Conservation (phyloP, 805 yeast genomes). For the Myxozyma lipomycoides region DNA sequence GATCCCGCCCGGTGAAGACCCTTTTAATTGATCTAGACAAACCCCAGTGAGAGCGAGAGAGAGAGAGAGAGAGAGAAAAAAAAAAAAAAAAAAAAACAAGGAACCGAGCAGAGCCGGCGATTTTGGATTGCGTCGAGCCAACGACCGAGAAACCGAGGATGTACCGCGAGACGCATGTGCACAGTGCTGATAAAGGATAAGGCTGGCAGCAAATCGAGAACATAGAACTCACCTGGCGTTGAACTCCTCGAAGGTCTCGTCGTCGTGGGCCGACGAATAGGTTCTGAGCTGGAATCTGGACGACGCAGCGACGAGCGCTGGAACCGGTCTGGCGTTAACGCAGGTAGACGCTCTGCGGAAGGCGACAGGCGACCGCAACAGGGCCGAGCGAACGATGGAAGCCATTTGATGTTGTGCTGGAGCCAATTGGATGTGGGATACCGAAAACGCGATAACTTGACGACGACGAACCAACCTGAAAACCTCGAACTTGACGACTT, state of each 20-base stretch:
- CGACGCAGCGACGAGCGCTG: slow-evolving; percentile 27
- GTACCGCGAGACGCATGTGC: too few relatives aligned
- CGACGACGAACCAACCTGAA: too few relatives aligned
- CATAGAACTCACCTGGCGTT: slow-evolving; percentile 57
- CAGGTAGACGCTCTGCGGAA: neutral
- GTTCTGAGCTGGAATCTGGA: slow-evolving; percentile 46
- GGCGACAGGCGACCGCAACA: slow-evolving; percentile 6
- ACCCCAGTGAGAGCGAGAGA: too few relatives aligned
- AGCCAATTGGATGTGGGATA: neutral
- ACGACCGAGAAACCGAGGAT: too few relatives aligned
- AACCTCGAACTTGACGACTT: too few relatives aligned
- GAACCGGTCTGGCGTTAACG: slow-evolving; percentile 16
- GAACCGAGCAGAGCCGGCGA: too few relatives aligned
- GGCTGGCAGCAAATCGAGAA: too few relatives aligned
- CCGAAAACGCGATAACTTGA: neutral
- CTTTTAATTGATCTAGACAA: too few relatives aligned
- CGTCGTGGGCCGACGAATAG: slow-evolving; percentile 75
- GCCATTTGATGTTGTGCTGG: slow-evolving; percentile 11
- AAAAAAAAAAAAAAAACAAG: neutral
- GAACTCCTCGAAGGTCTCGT: slow-evolving; percentile 93
- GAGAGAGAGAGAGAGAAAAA: neutral
- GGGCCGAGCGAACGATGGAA: slow-evolving; percentile 16
- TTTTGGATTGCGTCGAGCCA: too few relatives aligned
- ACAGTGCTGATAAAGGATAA: too few relatives aligned
- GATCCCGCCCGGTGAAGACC: too few relatives aligned